Base-by-base conservation (phyloP, 495 filamentous ascomycete species). In the Penicillium bovifimosum region DNA sequence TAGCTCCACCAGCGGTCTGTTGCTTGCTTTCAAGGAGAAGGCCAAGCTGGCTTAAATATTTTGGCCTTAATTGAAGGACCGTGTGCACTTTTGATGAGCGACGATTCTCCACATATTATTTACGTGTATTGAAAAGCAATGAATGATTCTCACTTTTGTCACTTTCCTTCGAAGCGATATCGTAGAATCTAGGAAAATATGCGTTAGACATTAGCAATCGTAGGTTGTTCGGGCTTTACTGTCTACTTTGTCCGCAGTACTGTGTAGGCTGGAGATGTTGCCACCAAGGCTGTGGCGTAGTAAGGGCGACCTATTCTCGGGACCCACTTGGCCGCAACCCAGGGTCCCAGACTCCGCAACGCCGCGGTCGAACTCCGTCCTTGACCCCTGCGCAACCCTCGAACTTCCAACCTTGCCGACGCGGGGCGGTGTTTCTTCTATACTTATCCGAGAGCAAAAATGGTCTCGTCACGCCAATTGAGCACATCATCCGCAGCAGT, bases 11-110 rank as follows among this genome's bases (percentile, higher is more conserved):
- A 89, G 83, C 41, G 90, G 91, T 20, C 75, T 98, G 52, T 86
- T 98, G 67, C 84, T 84, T 54, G 88, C 86, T 17, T 98, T 96
- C 76, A 87, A 87, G 79, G 68, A 75, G 67, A 86, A 80, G 80
- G 72, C 83, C 35, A 76, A 75, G 47, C 58, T 76, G 64, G 63
- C 73, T 38, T 76, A 70, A 45, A 48, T 13, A 13, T 41, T 48
- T 41, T 33, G 7, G 41, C 48, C 34, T 50, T 48, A 46, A 17
- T 24, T 54, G 16, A 43, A 51, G 34, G 43, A 50, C 44, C 52
- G 32, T 41, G 42, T 45, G 52, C 47, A 56, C 54, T 43, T 58
- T 54, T 62, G 52, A 65, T 52, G 59, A 64, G 64, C 61, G 58
- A 62, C 47, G 61, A 61, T 58, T 68, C 47, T 56, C 39, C 33